Evolutionary conservation across 2,329 filamentous ascomycete genomes (phyloP), one percentile per base, ranked within the genome.

Genomic region (Aspergillus sp.): DNA sequence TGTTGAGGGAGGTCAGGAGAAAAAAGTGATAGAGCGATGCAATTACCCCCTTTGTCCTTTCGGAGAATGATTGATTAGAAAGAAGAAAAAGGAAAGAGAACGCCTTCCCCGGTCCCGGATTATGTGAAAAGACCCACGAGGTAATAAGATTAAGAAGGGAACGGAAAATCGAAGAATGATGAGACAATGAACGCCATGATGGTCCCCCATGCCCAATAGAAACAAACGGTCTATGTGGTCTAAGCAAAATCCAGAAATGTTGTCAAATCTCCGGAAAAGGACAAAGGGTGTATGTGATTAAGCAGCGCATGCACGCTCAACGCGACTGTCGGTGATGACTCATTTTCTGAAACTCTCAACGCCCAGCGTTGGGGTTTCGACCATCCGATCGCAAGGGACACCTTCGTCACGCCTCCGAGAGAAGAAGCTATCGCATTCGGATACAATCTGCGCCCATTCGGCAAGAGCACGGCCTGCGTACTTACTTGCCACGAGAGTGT

Each of bases 361-460:
- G 42, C 84, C 84, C 60, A 89, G 73, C 3, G 79, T 83, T 24
- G 86, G 86, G 42, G 84, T 87, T 72, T 89, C 86, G 36, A 88
- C 85, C 58, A 80, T 74, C 55, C 77, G 77, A 67, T 86, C 82
- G 31, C 71, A 72, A 2, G 85, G 84, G 18, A 88, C 85, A 20
- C 86, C 86, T 70, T 88, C 86, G 52, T 82, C 82, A 66, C 82
- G 84, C 62, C 86, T 77, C 58, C 86, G 77, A 57, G 86, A 81
- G 65, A 87, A 87, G 75, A 88, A 88, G 64, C 82, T 85, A 67
- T 87, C 83, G 65, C 84, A 87, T 67, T 89, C 86, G 24, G 81
- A 80, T 9, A 87, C 81, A 31, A 88, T 80, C 53, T 85, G 78
- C 3, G 81, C 81, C 86, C 86, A 89, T 71, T 89, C 86, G 1